phyloP scores from a whole-genome alignment of 441 rosid species.

The Pelargonium exstipulatum region DNA sequence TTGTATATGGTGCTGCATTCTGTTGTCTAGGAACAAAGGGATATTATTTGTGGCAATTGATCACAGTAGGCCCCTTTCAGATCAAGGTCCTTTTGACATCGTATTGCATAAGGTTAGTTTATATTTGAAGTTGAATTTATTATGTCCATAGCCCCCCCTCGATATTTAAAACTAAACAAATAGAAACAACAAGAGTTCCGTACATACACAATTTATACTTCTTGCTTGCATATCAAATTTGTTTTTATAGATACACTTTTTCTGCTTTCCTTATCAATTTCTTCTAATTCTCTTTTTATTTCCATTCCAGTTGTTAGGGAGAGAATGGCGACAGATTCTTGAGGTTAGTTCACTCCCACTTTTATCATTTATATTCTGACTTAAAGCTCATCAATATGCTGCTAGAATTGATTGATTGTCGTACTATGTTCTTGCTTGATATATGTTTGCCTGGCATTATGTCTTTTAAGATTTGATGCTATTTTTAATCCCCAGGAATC shows the following conservation, averaged over 20 bases:
- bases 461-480: slow-evolving; percentile 14
- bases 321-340: slow-evolving; percentile 69
- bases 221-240: background rate
- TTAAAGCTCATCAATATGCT: background rate
- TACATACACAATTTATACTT: background rate
- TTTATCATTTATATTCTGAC: slow-evolving; percentile 3
- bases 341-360: slow-evolving; percentile 44
- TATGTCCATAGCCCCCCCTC: no score
- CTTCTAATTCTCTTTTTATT: slow-evolving; percentile 10
- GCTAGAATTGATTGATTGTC: slow-evolving; percentile 4
- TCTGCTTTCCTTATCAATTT: slow-evolving; percentile 4
- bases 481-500: slow-evolving; percentile 10
- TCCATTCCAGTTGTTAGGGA: slow-evolving; percentile 53
- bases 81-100: slow-evolving; percentile 80
- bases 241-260: background rate
- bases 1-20: slow-evolving; percentile 8
- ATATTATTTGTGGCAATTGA: slow-evolving; percentile 71
- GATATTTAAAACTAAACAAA: no score
- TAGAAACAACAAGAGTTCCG: background rate
- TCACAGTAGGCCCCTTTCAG: slow-evolving; percentile 57
- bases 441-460: background rate
- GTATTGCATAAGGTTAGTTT: slow-evolving; percentile 68
- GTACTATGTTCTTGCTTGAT: slow-evolving; percentile 13
- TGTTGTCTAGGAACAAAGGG: slow-evolving; percentile 61
- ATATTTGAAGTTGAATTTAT: background rate